These are phyloP conservation scores for Diplodia corticola DNA, from an alignment of 2,329 filamentous ascomycete genomes.

Conservation along the genomic window DNA sequence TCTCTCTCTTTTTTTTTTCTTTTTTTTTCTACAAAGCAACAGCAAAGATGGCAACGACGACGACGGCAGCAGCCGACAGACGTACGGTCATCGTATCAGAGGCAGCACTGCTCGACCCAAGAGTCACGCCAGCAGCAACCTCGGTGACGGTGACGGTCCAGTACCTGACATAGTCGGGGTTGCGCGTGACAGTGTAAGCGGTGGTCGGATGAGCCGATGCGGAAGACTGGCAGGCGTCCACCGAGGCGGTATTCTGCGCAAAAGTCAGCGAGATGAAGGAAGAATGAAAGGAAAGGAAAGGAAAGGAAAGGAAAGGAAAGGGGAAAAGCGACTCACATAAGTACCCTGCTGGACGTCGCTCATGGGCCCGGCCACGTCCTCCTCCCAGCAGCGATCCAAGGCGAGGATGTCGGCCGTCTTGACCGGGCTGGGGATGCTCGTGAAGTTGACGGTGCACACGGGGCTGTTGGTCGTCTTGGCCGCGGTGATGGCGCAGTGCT, in stretches of 20 bases:
- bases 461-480: background rate
- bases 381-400: background rate
- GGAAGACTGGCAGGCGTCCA: background rate
- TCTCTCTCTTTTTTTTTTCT: background rate
- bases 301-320: background rate
- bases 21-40: background rate
- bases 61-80: background rate
- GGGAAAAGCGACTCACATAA: background rate
- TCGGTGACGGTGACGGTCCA: constrained; percentile 30
- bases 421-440: background rate
- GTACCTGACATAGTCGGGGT: constrained; percentile 27
- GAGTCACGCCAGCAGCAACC: constrained; percentile 26
- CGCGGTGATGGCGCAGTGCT: background rate
- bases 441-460: background rate
- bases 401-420: background rate
- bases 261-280: background rate
- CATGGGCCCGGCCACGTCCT: background rate
- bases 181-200: background rate
- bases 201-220: background rate
- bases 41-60: background rate
- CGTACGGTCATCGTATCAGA: background rate
- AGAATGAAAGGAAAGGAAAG: background rate
- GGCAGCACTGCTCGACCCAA: background rate
- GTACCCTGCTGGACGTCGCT: background rate
- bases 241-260: background rate